A percentile compares a stretch with the other conserved stretches of the same genome.
These are phyloP conservation scores for Mucor lusitanicus DNA, from an alignment of 371 early-diverging fungal species.

Conservation along the genomic window DNA sequence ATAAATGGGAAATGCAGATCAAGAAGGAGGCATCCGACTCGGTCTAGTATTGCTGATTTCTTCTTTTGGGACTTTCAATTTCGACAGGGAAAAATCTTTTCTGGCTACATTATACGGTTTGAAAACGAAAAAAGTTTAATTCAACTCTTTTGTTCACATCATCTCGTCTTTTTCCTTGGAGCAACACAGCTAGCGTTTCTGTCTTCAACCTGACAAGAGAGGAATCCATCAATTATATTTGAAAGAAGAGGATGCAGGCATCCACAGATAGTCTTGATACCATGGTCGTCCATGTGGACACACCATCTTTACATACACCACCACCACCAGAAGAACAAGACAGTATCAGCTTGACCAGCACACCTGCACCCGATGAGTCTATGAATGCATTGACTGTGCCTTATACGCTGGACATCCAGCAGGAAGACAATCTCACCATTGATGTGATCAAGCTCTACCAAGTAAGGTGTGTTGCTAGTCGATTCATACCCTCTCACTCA, in stretches of 20 bases:
- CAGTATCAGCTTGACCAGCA: neutral
- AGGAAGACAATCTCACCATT: conserved; percentile 23
- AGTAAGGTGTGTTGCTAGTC: neutral
- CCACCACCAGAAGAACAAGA: neutral
- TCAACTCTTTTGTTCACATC: neutral
- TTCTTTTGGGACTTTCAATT: neutral
- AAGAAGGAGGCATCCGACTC: no score
- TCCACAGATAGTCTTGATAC: conserved; percentile 15
- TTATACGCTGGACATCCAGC: conserved; percentile 17
- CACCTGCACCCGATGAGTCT: conserved; percentile 12
- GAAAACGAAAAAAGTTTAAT: neutral
- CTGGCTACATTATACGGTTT: neutral
- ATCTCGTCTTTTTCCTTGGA: neutral
- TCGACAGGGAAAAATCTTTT: conserved; percentile 1
- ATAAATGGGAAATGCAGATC: no score
- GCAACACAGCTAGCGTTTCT: neutral
- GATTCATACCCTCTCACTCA: neutral
- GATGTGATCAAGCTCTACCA: conserved; percentile 8
- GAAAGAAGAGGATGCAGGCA: conserved; percentile 31
- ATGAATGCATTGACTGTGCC: conserved; percentile 4
- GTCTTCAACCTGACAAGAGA: neutral
- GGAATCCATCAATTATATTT: neutral
- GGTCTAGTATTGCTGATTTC: neutral
- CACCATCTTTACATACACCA: neutral
- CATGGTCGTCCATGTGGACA: neutral